A percentile compares a stretch with the other conserved stretches of the same genome.
Conservation (phyloP, 805 yeast genomes). For the Cephaloascus albidus region DNA sequence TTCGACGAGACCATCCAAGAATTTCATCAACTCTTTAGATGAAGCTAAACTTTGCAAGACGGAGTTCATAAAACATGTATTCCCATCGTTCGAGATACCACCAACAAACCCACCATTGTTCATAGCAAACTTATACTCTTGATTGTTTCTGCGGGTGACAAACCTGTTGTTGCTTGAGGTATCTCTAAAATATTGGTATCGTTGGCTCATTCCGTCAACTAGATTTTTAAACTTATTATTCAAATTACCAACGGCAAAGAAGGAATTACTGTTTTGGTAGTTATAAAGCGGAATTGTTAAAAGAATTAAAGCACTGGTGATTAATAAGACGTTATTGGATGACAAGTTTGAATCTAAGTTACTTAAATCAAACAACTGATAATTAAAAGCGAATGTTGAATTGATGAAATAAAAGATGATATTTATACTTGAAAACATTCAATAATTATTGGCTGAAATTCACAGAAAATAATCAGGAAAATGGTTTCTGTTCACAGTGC, state of each 20-base stretch:
- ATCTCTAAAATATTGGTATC: neutral
- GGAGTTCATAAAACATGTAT: conserved; percentile 91
- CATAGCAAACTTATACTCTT: conserved; percentile 30
- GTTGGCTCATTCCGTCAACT: neutral
- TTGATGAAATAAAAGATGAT: no score
- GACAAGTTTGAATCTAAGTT: neutral
- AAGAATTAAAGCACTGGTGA: neutral
- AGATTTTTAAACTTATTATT: neutral
- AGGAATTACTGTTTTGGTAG: neutral
- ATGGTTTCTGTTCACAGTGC: no score
- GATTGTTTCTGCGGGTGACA: conserved; percentile 5
- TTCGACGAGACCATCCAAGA: conserved; percentile 36
- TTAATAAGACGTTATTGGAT: neutral
- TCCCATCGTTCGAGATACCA: conserved; percentile 84
- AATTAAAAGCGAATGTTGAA: neutral
- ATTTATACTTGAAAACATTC: neutral
- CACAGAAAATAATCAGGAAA: no score
- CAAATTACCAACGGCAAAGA: neutral
- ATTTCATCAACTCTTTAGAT: conserved; percentile 47
- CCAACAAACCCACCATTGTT: conserved; percentile 69
- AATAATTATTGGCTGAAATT: no score
- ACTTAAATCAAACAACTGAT: neutral
- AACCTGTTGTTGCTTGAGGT: neutral
- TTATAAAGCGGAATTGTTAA: neutral
- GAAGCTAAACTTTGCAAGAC: conserved; percentile 81